Evolutionary conservation across 2,329 filamentous ascomycete genomes (phyloP).

Genomic region (Colletotrichum aenigma): DNA sequence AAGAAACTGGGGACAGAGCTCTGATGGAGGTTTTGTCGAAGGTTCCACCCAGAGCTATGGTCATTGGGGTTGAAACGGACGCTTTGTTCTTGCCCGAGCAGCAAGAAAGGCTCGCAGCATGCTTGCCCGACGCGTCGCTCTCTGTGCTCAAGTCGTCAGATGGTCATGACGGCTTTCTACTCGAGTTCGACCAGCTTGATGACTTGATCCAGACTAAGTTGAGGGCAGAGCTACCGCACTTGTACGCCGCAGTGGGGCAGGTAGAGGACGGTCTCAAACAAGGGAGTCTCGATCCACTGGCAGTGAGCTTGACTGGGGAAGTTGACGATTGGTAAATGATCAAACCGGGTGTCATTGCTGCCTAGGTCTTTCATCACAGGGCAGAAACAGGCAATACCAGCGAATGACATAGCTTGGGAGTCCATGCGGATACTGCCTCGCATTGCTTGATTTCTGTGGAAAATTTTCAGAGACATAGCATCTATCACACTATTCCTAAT

Average conservation of each 20-base stretch:
- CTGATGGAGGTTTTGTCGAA: slow-evolving; percentile 26
- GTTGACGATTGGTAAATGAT: slow-evolving; percentile 64
- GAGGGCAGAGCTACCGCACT: background rate
- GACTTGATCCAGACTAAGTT: slow-evolving; percentile 26
- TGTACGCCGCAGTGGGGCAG: background rate
- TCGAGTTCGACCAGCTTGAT: slow-evolving; percentile 37
- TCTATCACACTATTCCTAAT: background rate
- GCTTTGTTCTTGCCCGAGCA: slow-evolving; percentile 35
- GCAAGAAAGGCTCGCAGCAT: slow-evolving; percentile 32
- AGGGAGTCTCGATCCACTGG: background rate
- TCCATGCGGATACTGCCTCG: background rate
- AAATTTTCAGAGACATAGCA: background rate
- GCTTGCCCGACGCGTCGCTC: slow-evolving; percentile 31
- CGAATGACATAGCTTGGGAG: background rate
- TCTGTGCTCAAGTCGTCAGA: slow-evolving; percentile 30
- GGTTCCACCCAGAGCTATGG: slow-evolving; percentile 30
- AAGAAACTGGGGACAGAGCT: slow-evolving; percentile 39
- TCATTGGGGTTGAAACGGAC: slow-evolving; percentile 38
- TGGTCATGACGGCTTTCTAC: slow-evolving; percentile 40
- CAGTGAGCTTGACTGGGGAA: background rate
- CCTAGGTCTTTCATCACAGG: background rate
- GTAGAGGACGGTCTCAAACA: background rate
- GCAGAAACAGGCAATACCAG: background rate
- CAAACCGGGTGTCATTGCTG: background rate
- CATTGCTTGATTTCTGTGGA: background rate